phyloP scores from a whole-genome alignment of 2,329 filamentous ascomycete species.

The Clonostachys rhizophaga region DNA sequence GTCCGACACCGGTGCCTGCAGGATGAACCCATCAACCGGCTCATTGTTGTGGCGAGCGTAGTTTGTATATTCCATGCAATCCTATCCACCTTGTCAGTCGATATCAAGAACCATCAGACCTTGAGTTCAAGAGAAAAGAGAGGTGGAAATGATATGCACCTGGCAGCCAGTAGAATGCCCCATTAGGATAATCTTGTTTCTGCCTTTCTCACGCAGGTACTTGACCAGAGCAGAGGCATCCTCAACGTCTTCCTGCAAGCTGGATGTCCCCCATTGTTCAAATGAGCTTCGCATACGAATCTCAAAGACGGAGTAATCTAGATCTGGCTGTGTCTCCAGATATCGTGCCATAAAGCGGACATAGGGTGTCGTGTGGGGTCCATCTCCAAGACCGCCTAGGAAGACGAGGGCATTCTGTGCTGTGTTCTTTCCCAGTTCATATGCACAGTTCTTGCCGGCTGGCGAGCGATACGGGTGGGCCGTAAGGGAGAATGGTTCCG shows the following conservation, averaged over 20 bases:
- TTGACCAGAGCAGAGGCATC: conserved; percentile 48
- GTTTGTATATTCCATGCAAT: conserved; percentile 50
- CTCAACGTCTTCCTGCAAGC: conserved; percentile 45
- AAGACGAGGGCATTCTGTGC: conserved; percentile 60
- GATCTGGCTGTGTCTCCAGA: conserved; percentile 27
- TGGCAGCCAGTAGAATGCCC: conserved; percentile 57
- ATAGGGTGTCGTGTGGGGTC: conserved; percentile 61
- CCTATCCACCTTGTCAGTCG: conserved; percentile 24
- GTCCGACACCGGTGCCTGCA: conserved; percentile 79
- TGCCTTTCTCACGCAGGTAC: conserved; percentile 46
- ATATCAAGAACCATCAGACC: background rate
- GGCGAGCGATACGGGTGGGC: conserved; percentile 40
- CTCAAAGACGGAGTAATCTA: conserved; percentile 51
- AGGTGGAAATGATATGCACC: conserved; percentile 19
- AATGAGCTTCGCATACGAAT: conserved; percentile 51
- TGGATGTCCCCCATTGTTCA: conserved; percentile 43
- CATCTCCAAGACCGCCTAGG: conserved; percentile 67
- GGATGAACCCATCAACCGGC: conserved; percentile 68
- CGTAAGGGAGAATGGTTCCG: conserved; percentile 32
- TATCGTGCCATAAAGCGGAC: conserved; percentile 37
- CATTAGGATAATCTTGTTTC: conserved; percentile 46
- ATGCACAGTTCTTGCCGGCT: conserved; percentile 32
- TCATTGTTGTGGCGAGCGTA: conserved; percentile 33
- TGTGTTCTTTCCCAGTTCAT: conserved; percentile 35
- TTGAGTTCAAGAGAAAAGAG: background rate